Conservation (phyloP, 106 monocot genomes). For the Vanilla planifolia region DNA sequence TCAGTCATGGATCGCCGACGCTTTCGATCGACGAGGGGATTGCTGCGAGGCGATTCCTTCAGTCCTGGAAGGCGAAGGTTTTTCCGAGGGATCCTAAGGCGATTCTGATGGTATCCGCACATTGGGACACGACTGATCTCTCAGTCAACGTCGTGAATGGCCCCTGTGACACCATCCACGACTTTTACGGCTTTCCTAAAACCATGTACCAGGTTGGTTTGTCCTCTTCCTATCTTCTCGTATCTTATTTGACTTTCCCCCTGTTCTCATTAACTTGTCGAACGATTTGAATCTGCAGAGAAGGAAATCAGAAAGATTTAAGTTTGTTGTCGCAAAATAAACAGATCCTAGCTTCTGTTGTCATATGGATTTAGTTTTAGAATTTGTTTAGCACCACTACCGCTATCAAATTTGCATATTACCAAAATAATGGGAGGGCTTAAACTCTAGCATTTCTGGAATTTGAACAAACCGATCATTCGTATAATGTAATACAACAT, state of each 20-base stretch:
- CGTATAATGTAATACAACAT: no score
- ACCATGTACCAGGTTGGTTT: neutral
- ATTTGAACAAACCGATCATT: no score
- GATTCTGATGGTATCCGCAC: constrained; percentile 1
- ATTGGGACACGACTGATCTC: neutral
- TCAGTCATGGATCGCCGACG: constrained; percentile 4
- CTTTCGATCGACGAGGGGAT: neutral
- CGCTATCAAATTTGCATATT: no score
- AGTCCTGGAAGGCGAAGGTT: neutral
- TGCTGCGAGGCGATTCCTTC: neutral
- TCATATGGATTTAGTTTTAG: no score
- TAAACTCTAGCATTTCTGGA: no score
- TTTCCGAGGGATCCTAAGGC: neutral
- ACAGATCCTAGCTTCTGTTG: no score
- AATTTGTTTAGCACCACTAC: no score
- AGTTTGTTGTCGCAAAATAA: no score
- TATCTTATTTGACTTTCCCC: neutral
- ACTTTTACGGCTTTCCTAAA: neutral
- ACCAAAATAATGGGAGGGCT: no score
- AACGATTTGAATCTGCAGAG: no score
- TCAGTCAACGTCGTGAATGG: neutral
- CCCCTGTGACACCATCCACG: neutral
- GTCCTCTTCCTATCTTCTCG: neutral
- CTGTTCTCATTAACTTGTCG: no score
- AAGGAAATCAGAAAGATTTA: no score